Conservation (phyloP, 2,329 filamentous ascomycete species). For the Claviceps cyperi region DNA sequence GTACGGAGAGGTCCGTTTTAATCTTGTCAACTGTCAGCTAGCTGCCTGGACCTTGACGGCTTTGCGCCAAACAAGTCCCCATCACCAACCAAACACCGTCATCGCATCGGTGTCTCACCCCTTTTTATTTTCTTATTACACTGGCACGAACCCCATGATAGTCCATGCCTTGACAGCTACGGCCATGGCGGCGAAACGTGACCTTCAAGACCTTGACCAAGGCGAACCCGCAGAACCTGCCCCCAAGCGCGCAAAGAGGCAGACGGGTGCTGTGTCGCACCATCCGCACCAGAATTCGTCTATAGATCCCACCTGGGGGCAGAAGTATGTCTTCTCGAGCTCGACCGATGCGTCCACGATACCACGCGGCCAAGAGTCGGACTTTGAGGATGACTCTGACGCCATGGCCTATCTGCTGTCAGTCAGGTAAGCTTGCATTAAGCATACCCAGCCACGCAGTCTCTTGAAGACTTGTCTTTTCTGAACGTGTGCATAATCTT, state of each 20-base stretch:
- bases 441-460: neutral
- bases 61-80: neutral
- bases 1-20: neutral
- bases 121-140: neutral
- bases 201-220: slow-evolving; percentile 16
- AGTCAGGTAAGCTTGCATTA: slow-evolving; percentile 44
- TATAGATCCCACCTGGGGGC: slow-evolving; percentile 53
- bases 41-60: too few species aligned
- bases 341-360: slow-evolving; percentile 33
- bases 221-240: slow-evolving; percentile 13
- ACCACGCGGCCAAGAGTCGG: slow-evolving; percentile 40
- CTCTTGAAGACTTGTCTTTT: neutral
- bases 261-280: slow-evolving; percentile 17
- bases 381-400: slow-evolving; percentile 53
- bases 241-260: slow-evolving; percentile 13
- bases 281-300: slow-evolving; percentile 29
- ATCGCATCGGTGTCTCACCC: neutral
- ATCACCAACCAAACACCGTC: neutral
- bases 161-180: neutral
- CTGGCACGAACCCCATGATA: neutral
- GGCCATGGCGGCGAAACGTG: slow-evolving; percentile 23
- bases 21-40: neutral
- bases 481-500: neutral
- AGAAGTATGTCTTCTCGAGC: slow-evolving; percentile 58
- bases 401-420: slow-evolving; percentile 56